phyloP scores from a whole-genome alignment of 2,329 filamentous ascomycete genomes.

The Cercospora sp. region DNA sequence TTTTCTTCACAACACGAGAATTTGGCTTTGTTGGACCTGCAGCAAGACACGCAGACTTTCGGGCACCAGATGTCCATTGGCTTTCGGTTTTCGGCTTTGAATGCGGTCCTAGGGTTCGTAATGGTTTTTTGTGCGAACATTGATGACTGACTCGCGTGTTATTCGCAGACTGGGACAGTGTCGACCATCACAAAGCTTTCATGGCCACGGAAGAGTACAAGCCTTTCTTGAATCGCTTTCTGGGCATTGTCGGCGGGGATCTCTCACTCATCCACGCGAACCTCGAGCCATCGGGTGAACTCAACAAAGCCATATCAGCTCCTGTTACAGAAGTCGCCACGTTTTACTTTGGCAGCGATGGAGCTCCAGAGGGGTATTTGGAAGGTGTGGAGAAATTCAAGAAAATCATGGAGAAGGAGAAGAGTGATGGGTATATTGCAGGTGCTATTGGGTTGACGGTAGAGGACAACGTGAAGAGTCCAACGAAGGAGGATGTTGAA shows the following conservation, averaged over 20 bases:
- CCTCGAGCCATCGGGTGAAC: slow-evolving; percentile 29
- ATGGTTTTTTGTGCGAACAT: background rate
- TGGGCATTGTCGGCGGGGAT: slow-evolving; percentile 32
- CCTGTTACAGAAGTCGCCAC: slow-evolving; percentile 54
- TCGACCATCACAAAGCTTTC: slow-evolving; percentile 46
- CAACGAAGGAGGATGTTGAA: slow-evolving; percentile 35
- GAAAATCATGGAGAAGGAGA: slow-evolving; percentile 37
- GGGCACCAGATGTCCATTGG: background rate
- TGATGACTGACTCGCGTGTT: background rate
- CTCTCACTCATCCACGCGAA: slow-evolving; percentile 40
- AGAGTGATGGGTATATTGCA: slow-evolving; percentile 28
- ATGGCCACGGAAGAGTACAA: slow-evolving; percentile 40
- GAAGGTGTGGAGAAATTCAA: slow-evolving; percentile 43
- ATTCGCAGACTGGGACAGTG: slow-evolving; percentile 46
- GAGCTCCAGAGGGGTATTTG: slow-evolving; percentile 37
- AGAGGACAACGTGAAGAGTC: slow-evolving; percentile 29
- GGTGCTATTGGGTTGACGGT: slow-evolving; percentile 31
- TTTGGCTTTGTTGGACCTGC: background rate
- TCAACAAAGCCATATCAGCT: slow-evolving; percentile 35
- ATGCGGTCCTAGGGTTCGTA: background rate
- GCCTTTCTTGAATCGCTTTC: slow-evolving; percentile 41
- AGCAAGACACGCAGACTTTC: background rate
- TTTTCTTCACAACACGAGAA: background rate
- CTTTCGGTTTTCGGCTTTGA: background rate
- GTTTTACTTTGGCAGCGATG: slow-evolving; percentile 45